Conservation (phyloP, 805 yeast genomes). For the Wickerhamomyces tratensis region DNA sequence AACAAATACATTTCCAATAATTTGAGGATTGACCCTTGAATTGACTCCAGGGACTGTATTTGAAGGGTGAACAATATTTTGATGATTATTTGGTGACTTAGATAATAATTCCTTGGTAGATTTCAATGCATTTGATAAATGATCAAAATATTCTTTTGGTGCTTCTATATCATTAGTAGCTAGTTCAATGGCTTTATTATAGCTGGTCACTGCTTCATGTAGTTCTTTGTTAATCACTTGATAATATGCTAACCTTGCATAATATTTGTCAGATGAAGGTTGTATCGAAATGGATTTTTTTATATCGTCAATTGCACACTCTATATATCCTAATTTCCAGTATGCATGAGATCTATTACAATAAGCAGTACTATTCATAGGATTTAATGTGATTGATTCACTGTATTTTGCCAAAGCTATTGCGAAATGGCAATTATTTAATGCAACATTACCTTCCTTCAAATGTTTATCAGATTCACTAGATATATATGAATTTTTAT, state of each 20-base stretch:
- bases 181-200: conserved; percentile 23
- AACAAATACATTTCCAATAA: no score
- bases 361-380: no score
- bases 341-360: conserved; percentile 17
- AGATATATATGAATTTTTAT: not conserved
- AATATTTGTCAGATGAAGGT: conserved; percentile 27
- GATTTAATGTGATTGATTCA: no score
- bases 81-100: no score
- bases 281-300: conserved; percentile 20
- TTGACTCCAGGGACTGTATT: no score
- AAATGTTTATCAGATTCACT: not conserved
- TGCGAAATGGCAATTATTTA: not conserved
- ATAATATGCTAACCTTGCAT: conserved; percentile 28
- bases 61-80: no score
- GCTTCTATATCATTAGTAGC: conserved; percentile 2
- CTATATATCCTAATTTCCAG: conserved; percentile 1
- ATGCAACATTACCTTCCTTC: conserved; percentile 9
- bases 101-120: no score
- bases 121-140: no score
- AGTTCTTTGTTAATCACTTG: conserved; percentile 27
- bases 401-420: no score
- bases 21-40: no score
- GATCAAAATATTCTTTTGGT: no score
- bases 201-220: conserved; percentile 23
- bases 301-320: conserved; percentile 27